phyloP scores from a whole-genome alignment of 257 asterid genomes.

The Solanum rostratum region DNA sequence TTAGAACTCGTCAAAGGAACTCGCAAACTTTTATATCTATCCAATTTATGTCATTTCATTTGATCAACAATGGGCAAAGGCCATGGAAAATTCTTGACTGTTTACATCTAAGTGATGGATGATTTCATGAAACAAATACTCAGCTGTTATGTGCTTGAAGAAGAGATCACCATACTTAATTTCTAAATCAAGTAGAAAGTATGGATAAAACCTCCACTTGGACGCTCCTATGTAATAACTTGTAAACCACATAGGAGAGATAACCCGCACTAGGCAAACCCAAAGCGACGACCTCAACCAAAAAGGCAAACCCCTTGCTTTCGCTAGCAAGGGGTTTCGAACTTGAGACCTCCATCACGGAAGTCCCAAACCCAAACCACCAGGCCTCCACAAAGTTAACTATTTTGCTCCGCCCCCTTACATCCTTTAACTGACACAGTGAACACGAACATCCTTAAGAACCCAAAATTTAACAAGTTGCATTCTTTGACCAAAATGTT shows the following conservation, averaged over 20 bases:
- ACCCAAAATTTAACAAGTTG: neutral
- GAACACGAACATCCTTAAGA: neutral
- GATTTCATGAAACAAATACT: neutral
- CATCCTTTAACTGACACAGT: neutral
- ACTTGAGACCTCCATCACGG: too few species aligned
- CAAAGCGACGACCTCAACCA: too few species aligned
- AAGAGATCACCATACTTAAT: neutral
- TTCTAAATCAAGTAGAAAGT: neutral
- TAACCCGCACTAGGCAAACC: too few species aligned
- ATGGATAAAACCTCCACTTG: neutral
- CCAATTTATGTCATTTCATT: neutral
- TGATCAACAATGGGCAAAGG: neutral
- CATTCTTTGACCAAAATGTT: neutral
- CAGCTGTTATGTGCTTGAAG: neutral
- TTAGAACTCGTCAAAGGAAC: neutral
- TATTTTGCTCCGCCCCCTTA: too few species aligned
- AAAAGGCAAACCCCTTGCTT: too few species aligned
- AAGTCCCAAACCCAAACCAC: too few species aligned
- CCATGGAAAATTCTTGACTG: neutral
- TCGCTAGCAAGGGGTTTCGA: too few species aligned
- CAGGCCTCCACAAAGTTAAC: too few species aligned
- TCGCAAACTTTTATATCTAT: neutral
- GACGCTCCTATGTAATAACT: too few species aligned
- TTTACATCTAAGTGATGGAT: neutral
- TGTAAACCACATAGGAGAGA: too few species aligned